A percentile compares a stretch with the other conserved stretches of the same genome.
These are phyloP conservation scores for Gossypium longicalyx DNA, from an alignment of 345 rosid species.

Conservation along the genomic window DNA sequence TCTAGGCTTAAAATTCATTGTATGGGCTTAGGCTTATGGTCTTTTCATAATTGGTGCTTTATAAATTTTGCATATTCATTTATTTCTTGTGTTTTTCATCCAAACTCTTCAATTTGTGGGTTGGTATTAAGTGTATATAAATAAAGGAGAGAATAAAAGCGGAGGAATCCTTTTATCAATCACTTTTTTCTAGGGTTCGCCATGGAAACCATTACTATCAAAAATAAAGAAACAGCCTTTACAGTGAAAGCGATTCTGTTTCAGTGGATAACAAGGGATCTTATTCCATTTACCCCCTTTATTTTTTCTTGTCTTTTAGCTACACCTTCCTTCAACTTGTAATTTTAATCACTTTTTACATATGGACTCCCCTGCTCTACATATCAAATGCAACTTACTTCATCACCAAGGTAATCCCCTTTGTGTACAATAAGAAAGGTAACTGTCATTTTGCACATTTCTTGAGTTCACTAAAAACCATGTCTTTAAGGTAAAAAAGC, in stretches of 20 bases:
- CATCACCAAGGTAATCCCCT: not conserved
- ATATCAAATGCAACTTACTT: not conserved
- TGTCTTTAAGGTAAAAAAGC: too few species aligned
- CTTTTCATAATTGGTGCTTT: too few species aligned
- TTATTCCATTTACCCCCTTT: conserved; percentile 14
- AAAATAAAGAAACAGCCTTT: conserved; percentile 13
- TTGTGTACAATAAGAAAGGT: too few species aligned
- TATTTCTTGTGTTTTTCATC: too few species aligned
- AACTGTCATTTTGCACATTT: too few species aligned
- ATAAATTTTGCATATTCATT: too few species aligned
- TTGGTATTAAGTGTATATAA: not conserved
- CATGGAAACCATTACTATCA: not conserved
- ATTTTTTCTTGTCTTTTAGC: too few species aligned
- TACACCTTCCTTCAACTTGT: not conserved
- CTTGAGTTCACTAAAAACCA: too few species aligned
- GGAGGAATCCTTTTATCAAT: not conserved
- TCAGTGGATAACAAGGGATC: conserved; percentile 26
- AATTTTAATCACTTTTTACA: not conserved
- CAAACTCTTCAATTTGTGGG: not conserved
- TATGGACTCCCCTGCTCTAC: too few species aligned
- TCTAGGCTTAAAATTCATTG: too few species aligned
- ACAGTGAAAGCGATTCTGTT: conserved; percentile 19
- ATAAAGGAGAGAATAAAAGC: not conserved
- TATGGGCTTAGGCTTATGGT: too few species aligned
- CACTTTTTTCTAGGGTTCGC: conserved; percentile 1